A percentile compares a stretch with the other conserved stretches of the same genome.
phyloP scores from a whole-genome alignment of 2,329 filamentous ascomycete genomes.

The Colletotrichum musicola region DNA sequence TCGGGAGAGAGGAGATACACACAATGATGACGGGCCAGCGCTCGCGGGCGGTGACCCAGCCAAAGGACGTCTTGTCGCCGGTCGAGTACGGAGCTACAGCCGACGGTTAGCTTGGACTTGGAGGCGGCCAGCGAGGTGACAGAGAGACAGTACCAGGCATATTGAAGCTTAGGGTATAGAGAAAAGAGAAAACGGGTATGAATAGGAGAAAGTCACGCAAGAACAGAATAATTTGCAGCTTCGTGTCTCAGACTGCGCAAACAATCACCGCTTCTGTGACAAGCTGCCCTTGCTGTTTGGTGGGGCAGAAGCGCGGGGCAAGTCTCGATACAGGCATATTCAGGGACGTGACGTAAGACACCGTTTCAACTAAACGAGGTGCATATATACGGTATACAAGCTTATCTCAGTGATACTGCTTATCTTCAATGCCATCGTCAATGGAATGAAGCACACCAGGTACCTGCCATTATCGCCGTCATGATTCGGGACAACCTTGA shows the following conservation, averaged over 20 bases:
- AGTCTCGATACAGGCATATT: constrained; percentile 19
- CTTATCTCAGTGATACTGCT: background rate
- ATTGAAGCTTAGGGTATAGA: constrained; percentile 5
- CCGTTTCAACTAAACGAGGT: constrained; percentile 5
- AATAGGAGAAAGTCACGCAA: background rate
- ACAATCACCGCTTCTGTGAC: constrained; percentile 23
- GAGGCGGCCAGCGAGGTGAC: background rate
- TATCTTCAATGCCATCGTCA: background rate
- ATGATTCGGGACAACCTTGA: too few species aligned
- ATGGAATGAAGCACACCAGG: background rate
- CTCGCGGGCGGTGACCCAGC: constrained; percentile 83
- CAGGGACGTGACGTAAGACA: constrained; percentile 23
- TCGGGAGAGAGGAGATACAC: constrained; percentile 45
- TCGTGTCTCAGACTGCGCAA: constrained; percentile 19
- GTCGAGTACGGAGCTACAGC: constrained; percentile 82
- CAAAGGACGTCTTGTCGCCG: constrained; percentile 87
- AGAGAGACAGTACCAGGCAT: constrained; percentile 27
- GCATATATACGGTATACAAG: background rate
- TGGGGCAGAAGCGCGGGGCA: constrained; percentile 36
- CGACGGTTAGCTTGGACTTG: constrained; percentile 20
- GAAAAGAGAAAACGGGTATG: background rate
- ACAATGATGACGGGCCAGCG: constrained; percentile 96
- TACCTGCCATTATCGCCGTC: too few species aligned
- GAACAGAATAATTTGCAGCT: constrained; percentile 7
- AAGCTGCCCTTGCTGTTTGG: constrained; percentile 21